Percentiles rank a stretch among this genome's conserved stretches.
phyloP scores from a whole-genome alignment of 1,284 basidiomycete genomes.

The Cryptococcus maquisensis region DNA sequence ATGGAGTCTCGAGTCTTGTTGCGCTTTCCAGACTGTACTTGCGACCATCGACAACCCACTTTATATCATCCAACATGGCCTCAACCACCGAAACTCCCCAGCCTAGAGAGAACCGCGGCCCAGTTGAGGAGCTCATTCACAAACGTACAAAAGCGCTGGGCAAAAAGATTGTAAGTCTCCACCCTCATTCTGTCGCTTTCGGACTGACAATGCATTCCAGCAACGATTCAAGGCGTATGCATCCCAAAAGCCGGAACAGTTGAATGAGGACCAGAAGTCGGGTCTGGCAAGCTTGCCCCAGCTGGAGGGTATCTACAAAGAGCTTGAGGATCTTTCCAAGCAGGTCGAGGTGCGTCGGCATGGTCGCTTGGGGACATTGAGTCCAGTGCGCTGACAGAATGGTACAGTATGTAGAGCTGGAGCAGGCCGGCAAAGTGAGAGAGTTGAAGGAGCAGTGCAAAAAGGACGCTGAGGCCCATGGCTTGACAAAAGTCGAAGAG shows the following conservation, averaged over 20 bases:
- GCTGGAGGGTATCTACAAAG: conserved; percentile 70
- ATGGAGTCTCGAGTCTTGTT: no score
- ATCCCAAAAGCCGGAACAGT: conserved; percentile 59
- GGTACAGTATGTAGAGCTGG: conserved; percentile 55
- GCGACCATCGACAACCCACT: no score
- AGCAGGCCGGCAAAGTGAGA: conserved; percentile 57
- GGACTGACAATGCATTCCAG: conserved; percentile 48
- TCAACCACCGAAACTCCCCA: no score
- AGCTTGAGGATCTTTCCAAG: conserved; percentile 74
- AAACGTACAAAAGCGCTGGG: conserved; percentile 68
- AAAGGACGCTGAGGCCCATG: conserved; percentile 33
- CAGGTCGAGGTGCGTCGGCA: conserved; percentile 63
- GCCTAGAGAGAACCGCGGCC: conserved; percentile 43
- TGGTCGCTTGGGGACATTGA: neutral
- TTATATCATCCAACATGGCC: no score
- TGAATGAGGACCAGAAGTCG: conserved; percentile 79
- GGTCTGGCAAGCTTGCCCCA: conserved; percentile 64
- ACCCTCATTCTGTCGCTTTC: neutral
- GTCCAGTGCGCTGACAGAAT: neutral
- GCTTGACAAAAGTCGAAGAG: conserved; percentile 57
- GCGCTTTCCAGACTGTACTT: no score
- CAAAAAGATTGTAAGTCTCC: conserved; percentile 69
- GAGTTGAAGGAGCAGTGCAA: conserved; percentile 56
- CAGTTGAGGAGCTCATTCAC: conserved; percentile 68
- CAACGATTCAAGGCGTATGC: conserved; percentile 67